Percentiles rank a stretch among this genome's conserved stretches.
phyloP scores from a whole-genome alignment of 805 yeast species.

The Lipomyces oligophaga region DNA sequence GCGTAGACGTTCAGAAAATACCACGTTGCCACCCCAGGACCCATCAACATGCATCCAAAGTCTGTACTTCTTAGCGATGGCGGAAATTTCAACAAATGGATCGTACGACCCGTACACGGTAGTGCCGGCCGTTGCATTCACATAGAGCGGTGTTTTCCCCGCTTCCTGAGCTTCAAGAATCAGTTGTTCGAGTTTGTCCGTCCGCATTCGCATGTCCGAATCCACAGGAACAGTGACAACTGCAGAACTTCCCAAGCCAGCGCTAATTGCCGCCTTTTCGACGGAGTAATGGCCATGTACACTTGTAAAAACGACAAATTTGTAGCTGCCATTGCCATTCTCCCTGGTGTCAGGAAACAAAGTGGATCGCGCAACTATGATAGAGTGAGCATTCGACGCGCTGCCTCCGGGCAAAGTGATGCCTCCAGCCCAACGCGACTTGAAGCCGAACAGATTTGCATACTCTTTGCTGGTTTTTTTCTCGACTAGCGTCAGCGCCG shows the following conservation, averaged over 20 bases:
- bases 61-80: conserved; percentile 51
- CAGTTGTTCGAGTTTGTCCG: conserved; percentile 44
- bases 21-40: conserved; percentile 85
- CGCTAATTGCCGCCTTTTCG: conserved; percentile 72
- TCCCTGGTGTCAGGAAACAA: conserved; percentile 65
- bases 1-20: conserved; percentile 53
- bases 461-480: conserved; percentile 63
- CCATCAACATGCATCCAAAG: conserved; percentile 84
- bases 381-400: conserved; percentile 75
- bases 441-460: conserved; percentile 62
- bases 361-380: conserved; percentile 70
- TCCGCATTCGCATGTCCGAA: conserved; percentile 54
- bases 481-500: conserved; percentile 72
- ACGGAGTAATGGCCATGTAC: conserved; percentile 67
- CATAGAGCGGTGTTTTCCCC: conserved; percentile 70
- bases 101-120: conserved; percentile 85
- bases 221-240: conserved; percentile 63
- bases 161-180: conserved; percentile 45
- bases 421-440: conserved; percentile 62
- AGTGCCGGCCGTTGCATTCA: conserved; percentile 85
- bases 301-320: conserved; percentile 68
- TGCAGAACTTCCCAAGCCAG: conserved; percentile 62
- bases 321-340: conserved; percentile 50
- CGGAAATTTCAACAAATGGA: conserved; percentile 53
- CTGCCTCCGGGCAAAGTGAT: conserved; percentile 84